phyloP scores from a whole-genome alignment of 208 protist species.

The Leishmania braziliensis region DNA sequence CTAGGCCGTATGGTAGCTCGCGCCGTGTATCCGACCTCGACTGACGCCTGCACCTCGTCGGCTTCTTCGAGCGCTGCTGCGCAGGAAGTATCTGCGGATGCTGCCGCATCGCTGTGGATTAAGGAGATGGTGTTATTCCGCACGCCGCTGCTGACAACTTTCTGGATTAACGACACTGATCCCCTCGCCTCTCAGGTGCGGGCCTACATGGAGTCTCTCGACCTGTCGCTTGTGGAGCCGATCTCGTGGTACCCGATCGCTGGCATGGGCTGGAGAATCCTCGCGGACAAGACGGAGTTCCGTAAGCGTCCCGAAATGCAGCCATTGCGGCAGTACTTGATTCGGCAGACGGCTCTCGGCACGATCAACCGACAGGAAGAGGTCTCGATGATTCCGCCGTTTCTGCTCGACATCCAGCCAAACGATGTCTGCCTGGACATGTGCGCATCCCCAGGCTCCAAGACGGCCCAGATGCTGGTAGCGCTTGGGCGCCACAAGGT shows the following conservation, averaged over 20 bases:
- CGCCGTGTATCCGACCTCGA: slow-evolving; percentile 14
- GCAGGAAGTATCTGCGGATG: slow-evolving; percentile 1
- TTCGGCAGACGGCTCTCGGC: slow-evolving; percentile 78
- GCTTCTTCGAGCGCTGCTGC: background rate
- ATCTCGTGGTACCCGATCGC: slow-evolving; percentile 84
- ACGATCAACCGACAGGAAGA: slow-evolving; percentile 88
- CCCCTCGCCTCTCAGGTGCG: slow-evolving; percentile 57
- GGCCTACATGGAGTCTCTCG: slow-evolving; percentile 53
- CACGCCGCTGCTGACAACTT: slow-evolving; percentile 71
- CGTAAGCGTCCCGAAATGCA: slow-evolving; percentile 74
- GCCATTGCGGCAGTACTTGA: slow-evolving; percentile 75
- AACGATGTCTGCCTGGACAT: slow-evolving; percentile 87
- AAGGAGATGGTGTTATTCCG: slow-evolving; percentile 74
- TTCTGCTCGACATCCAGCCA: slow-evolving; percentile 82
- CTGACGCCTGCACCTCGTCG: background rate
- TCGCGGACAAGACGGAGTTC: slow-evolving; percentile 78
- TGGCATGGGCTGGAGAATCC: slow-evolving; percentile 82
- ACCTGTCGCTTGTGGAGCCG: slow-evolving; percentile 59
- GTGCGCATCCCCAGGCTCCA: slow-evolving; percentile 92
- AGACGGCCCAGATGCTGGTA: slow-evolving; percentile 88
- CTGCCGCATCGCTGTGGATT: slow-evolving; percentile 39
- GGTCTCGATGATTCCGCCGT: slow-evolving; percentile 84
- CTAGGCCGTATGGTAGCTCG: slow-evolving; percentile 37
- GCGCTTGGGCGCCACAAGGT: slow-evolving; percentile 79
- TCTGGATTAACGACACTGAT: slow-evolving; percentile 88